Conservation (phyloP, 306 rosid species). For the Neltuma alba region DNA sequence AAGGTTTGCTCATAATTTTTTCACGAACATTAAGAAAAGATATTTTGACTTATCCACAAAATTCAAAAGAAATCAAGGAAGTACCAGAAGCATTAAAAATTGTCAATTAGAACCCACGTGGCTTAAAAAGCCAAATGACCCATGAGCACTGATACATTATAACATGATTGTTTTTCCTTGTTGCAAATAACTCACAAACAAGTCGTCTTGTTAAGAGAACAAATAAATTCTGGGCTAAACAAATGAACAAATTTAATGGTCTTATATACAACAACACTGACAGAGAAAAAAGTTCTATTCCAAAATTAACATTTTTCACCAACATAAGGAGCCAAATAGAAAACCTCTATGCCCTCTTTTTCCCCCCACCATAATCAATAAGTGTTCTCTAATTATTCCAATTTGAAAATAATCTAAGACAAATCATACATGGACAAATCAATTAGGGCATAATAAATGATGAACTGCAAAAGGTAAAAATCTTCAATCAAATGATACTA, state of each 20-base stretch:
- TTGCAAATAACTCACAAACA: conserved; percentile 13
- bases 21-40: conserved; percentile 21
- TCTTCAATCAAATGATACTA: background rate
- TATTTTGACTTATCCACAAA: conserved; percentile 4
- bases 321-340: background rate
- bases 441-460: background rate
- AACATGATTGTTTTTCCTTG: conserved; percentile 2
- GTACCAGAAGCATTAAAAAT: background rate
- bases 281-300: background rate
- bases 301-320: background rate
- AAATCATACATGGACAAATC: conserved; percentile 25
- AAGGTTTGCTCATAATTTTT: conserved; percentile 32
- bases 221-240: background rate
- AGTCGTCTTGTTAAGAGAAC: conserved; percentile 22
- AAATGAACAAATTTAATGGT: background rate
- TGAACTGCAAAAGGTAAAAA: background rate
- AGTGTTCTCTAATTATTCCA: conserved; percentile 18
- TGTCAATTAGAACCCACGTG: conserved; percentile 9
- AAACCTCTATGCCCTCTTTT: background rate
- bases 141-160: conserved; percentile 1
- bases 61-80: background rate
- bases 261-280: background rate
- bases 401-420: conserved; percentile 4
- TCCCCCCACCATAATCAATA: background rate
- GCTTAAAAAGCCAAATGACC: conserved; percentile 20